phyloP scores from a whole-genome alignment of 306 rosid species.

The Inga laurina region DNA sequence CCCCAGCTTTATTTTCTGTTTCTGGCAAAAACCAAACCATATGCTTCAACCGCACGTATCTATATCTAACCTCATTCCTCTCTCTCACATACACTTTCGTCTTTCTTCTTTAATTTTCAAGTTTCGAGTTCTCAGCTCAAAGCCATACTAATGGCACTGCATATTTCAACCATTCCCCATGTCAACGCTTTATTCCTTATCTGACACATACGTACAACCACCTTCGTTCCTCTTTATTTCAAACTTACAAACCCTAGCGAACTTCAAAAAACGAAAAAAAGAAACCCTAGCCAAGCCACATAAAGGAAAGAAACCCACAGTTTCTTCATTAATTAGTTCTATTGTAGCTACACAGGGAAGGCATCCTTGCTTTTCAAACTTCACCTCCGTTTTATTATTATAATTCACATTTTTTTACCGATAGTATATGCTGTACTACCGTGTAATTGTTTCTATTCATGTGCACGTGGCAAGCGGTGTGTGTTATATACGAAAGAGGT shows the following conservation, averaged over 20 bases:
- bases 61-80: neutral
- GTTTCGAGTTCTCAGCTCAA: neutral
- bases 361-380: neutral
- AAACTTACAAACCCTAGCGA: neutral
- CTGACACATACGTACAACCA: neutral
- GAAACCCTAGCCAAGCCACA: neutral
- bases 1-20: constrained; percentile 4
- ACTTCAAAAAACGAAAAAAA: no score
- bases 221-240: neutral
- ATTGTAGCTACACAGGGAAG: neutral
- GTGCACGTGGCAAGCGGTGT: neutral
- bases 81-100: neutral
- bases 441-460: neutral
- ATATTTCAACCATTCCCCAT: neutral
- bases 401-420: neutral
- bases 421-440: neutral
- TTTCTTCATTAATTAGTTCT: neutral
- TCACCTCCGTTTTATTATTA: neutral
- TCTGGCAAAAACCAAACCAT: constrained; percentile 12
- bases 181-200: neutral
- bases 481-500: neutral
- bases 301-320: neutral
- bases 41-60: neutral
- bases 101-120: neutral
- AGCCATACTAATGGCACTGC: neutral